Evolutionary conservation across 129 eudicot species (phyloP).

Genomic region (Daucus carota): DH1_v3.0 NC_030386.2:40272001-40272500

Average conservation of each 20-base stretch:
- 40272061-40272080: neutral
- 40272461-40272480: conserved; percentile 88
- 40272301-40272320: neutral
- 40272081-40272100: neutral
- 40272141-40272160: conserved; percentile 72
- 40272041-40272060: neutral
- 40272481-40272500: conserved; percentile 67
- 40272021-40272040: neutral
- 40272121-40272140: neutral
- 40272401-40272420: conserved; percentile 97
- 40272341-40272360: neutral
- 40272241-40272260: conserved; percentile 83
- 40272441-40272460: conserved; percentile 68
- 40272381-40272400: conserved; percentile 78
- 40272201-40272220: conserved; percentile 98
- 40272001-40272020: neutral
- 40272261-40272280: conserved; percentile 87
- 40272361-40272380: neutral
- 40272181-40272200: conserved; percentile 92
- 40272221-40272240: conserved; percentile 81
- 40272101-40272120: neutral
- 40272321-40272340: neutral
- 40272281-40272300: conserved; percentile 47
- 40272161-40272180: conserved; percentile 90
- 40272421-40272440: conserved; percentile 70